Evolutionary conservation across 2,329 filamentous ascomycete genomes (phyloP), one percentile per base, ranked within the genome.

Genomic region (Reticulascus tulasneorum): DNA sequence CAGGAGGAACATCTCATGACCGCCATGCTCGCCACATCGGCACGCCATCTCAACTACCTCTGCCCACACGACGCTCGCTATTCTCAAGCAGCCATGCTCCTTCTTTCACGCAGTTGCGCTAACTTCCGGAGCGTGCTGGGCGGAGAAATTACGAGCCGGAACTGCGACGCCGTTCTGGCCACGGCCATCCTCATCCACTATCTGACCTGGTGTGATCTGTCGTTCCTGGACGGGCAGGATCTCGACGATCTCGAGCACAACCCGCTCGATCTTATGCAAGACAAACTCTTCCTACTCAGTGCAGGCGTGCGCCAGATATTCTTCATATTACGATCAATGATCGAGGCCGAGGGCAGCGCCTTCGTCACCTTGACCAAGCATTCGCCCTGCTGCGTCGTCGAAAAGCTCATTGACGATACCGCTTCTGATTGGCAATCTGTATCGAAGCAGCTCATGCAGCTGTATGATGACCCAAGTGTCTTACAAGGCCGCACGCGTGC

Each of bases 131-230:
- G 29, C 11, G 40, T 39, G 5, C 45, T 57, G 4, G 45, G 37
- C 6, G 35, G 22, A 7, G 33, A 40, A 7, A 29, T 36, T 4
- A 13, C 12, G 15, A 21, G 15, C 16, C 28, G 19, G 9, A 40
- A 23, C 21, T 30, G 26, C 11, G 21, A 42, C 28, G 10, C 40
- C n/a, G 23, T 40, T 9, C 45, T 50, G 15, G 47, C 55, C 33
- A 52, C 50, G 3, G 46, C 51, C n/a, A 45, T 52, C 30, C 43
- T 56, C 9, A 48, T 58, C 32, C 50, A 56, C 17, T 53, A 54
- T 27, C 47, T 58, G n/a, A 46, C 49, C 7, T 58, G 55, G 54
- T 47, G 45, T 27, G 45, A 56, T 27, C 32, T 55, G 4, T 43
- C 41, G 6, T 54, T 54, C 30, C 42, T 55, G 15, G 51, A 53